These are phyloP conservation scores for Polyporus arcularius DNA, from an alignment of 768 basidiomycete genomes.

Conservation along the genomic window DNA sequence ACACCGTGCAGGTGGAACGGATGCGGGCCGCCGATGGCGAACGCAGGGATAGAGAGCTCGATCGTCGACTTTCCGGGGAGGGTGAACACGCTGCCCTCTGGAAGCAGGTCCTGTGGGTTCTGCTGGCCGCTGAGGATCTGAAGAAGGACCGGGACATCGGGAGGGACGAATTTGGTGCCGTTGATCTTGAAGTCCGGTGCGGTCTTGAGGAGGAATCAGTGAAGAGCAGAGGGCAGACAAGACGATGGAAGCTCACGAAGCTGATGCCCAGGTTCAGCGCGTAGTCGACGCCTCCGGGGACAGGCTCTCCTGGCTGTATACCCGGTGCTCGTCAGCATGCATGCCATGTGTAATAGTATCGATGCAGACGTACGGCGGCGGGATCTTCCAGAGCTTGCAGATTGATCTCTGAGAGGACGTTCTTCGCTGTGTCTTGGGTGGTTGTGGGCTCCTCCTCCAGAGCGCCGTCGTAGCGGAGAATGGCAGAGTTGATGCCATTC, in stretches of 20 bases:
- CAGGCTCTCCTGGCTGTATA: conserved; percentile 3
- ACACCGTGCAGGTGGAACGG: conserved; percentile 20
- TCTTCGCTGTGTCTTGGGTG: neutral
- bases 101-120: conserved; percentile 37
- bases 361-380: conserved; percentile 12
- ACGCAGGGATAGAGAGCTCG: conserved; percentile 6
- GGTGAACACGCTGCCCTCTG: conserved; percentile 42
- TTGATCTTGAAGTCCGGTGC: conserved; percentile 34
- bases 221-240: neutral
- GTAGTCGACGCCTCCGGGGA: conserved; percentile 18
- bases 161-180: conserved; percentile 30
- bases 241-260: conserved; percentile 16
- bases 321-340: neutral
- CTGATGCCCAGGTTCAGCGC: conserved; percentile 18
- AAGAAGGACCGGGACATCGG: conserved; percentile 45
- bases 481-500: conserved; percentile 53
- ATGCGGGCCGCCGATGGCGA: conserved; percentile 1
- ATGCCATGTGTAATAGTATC: neutral
- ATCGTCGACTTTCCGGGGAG: conserved; percentile 40
- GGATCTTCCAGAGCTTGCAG: conserved; percentile 26
- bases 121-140: conserved; percentile 48
- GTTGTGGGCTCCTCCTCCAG: conserved; percentile 35
- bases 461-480: conserved; percentile 52
- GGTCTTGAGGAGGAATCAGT: conserved; percentile 13
- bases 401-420: conserved; percentile 12